Evolutionary conservation across 345 rosid species (phyloP), one percentile per base, ranked within the genome.

Genomic region (Eucalyptus tenuipes): DNA sequence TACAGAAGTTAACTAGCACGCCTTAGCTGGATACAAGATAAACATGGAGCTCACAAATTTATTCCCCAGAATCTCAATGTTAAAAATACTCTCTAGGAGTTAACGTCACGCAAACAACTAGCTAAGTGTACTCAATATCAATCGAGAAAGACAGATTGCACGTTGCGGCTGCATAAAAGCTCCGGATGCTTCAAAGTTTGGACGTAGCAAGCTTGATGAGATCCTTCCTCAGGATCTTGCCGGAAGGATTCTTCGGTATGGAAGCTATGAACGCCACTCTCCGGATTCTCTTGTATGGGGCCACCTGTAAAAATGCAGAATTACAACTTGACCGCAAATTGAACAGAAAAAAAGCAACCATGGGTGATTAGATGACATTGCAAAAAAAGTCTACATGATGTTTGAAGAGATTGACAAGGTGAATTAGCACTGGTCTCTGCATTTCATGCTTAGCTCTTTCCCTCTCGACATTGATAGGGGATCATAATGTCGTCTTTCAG

Each of bases 201-300:
- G 99, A 96, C 87, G 94, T 92, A 20, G 99, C 98, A 6, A 94
- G 92, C 93, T 93, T 94, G 71, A 96, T 95, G 66, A 97, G 94
- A 90, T 97, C 99, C 90, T 95, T 97, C 89, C 99, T 93, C 20
- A 96, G 97, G 82, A 94, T 95, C 91, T 97, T 97, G 85, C 99
- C 99, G 1, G 99, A 95, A 18, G 95, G 93, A 89, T 93, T 96
- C 91, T 94, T 97, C 12, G 98, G 99, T 42, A 97, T 90, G 42
- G 96, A 92, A 71, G 89, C 90, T 18, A 96, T 66, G 90, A 94
- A 96, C 11, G 96, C 88, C 40, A 97, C 96, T 89, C 91, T 93
- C 68, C 99, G 91, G 13, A 97, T 89, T 86, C 93, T 94, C 86
- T 97, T 97, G 90, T 96, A 97, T 1, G 99, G 97, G 2, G 98